These are phyloP conservation scores for Cucumis melo DNA, from an alignment of 306 rosid genomes.

Conservation along the genomic window DNA sequence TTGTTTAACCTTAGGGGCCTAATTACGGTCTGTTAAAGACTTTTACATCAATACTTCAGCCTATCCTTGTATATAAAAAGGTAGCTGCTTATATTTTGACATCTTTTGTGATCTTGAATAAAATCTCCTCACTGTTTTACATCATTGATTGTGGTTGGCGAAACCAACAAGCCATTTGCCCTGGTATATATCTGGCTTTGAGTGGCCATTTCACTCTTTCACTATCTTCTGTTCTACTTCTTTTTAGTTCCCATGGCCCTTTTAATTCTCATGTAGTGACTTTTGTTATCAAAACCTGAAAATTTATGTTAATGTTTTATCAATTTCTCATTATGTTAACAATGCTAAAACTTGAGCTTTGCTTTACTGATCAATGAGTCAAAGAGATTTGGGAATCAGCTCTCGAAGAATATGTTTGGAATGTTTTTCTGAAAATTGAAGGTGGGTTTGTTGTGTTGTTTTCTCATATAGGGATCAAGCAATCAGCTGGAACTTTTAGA, in stretches of 20 bases:
- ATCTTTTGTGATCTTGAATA: no score
- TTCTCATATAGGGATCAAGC: constrained; percentile 43
- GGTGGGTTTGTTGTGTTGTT: background rate
- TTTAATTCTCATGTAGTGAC: background rate
- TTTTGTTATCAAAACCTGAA: background rate
- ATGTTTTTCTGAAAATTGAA: background rate
- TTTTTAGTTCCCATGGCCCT: background rate
- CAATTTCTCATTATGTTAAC: background rate
- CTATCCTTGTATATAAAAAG: no score
- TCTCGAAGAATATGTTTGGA: background rate
- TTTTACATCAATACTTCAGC: no score
- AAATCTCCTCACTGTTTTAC: no score
- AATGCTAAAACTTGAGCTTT: background rate
- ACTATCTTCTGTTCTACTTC: background rate
- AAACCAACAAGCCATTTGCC: background rate
- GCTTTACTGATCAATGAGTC: background rate
- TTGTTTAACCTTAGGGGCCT: no score
- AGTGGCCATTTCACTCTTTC: background rate
- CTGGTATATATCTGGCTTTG: background rate
- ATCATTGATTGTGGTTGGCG: background rate
- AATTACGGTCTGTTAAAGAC: no score
- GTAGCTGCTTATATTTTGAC: no score
- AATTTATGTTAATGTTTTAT: background rate
- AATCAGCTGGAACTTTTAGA: constrained; percentile 74
- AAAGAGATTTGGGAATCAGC: background rate